Evolutionary conservation across 805 yeast species (phyloP), one percentile per base, ranked within the genome.

Genomic region (Wickerhamiella kurtzmanii): DNA sequence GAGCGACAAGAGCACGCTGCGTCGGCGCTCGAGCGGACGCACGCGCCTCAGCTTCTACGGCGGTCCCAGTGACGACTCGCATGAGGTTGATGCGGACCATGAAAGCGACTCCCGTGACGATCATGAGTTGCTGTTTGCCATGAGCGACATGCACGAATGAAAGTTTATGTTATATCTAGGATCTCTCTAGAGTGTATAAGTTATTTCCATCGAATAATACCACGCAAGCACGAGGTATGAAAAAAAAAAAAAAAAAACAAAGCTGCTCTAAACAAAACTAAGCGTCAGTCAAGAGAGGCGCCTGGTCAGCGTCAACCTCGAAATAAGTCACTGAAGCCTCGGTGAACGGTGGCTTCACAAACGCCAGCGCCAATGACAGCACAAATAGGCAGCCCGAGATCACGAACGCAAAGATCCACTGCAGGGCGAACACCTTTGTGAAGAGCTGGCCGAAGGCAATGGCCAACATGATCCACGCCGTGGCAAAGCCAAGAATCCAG

Each of bases 371-470:
- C 16, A 75, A 54, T 4, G 82, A 68, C 43, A 71, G 60, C 18
- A 78, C 56, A 48, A 78, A 70, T 60, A 80, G 70, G 25, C 78
- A 46, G 3, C 75, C 78, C 8, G 82, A 64, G 51, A 82, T 82
- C 46, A 74, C 62, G 53, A 81, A 76, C 2, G 87, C 94, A 67
- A 84, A 84, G 53, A 81, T 75, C 94, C 94, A 84, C 67, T 84
- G 94, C 53, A 84, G 70, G 2, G 89, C 89, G 65, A 84, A 71
- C 35, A 76, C 67, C 64, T 75, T 80, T 43, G 77, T 74, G 58
- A 77, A 70, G 46, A 84, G 60, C 64, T 84, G 95, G 46, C 80
- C 80, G 41, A 81, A 66, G 3, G 79, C 89, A 41, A 84, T 60
- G 35, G 83, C 88, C 48, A 81, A 70, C 51, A 72, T 67, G 56